These are phyloP conservation scores for Myxozyma neotropica DNA, from an alignment of 805 yeast genomes.

Conservation along the genomic window DNA sequence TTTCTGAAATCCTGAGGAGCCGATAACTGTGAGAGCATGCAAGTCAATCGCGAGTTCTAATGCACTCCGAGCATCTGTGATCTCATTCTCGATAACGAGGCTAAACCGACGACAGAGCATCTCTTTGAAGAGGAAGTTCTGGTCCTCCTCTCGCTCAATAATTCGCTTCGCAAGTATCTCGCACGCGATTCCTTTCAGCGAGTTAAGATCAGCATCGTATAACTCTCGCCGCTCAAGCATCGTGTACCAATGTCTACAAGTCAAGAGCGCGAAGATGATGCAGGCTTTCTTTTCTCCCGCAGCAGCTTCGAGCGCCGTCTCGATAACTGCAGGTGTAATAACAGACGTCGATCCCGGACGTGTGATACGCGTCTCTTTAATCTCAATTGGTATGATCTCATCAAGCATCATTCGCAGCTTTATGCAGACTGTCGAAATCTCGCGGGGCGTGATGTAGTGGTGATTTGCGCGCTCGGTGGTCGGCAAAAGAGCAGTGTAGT, in stretches of 20 bases:
- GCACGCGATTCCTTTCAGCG: slow-evolving; percentile 66
- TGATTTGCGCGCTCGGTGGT: slow-evolving; percentile 7
- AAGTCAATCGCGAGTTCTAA: slow-evolving; percentile 83
- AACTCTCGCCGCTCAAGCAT: slow-evolving; percentile 60
- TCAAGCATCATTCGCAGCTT: slow-evolving; percentile 76
- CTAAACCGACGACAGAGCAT: slow-evolving; percentile 77
- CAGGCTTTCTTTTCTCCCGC: slow-evolving; percentile 75
- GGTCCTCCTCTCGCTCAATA: slow-evolving; percentile 59
- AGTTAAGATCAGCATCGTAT: slow-evolving; percentile 66
- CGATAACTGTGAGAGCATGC: slow-evolving; percentile 76
- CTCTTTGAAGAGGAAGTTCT: slow-evolving; percentile 54
- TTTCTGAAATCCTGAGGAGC: slow-evolving; percentile 80
- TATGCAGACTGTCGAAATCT: slow-evolving; percentile 60
- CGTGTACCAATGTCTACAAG: slow-evolving; percentile 79
- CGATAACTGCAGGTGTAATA: slow-evolving; percentile 59
- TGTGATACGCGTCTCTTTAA: slow-evolving; percentile 53
- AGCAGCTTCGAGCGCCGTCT: slow-evolving; percentile 69
- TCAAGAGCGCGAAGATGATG: slow-evolving; percentile 68
- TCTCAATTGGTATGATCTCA: slow-evolving; percentile 66
- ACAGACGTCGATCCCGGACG: slow-evolving; percentile 58
- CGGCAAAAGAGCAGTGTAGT: slow-evolving; percentile 19
- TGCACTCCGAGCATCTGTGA: slow-evolving; percentile 68
- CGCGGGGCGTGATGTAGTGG: slow-evolving; percentile 68
- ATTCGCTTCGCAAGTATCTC: slow-evolving; percentile 70
- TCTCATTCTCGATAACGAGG: slow-evolving; percentile 58